Base-by-base conservation (phyloP, 2,329 filamentous ascomycete species). In the Cladorrhinum sp. region DNA sequence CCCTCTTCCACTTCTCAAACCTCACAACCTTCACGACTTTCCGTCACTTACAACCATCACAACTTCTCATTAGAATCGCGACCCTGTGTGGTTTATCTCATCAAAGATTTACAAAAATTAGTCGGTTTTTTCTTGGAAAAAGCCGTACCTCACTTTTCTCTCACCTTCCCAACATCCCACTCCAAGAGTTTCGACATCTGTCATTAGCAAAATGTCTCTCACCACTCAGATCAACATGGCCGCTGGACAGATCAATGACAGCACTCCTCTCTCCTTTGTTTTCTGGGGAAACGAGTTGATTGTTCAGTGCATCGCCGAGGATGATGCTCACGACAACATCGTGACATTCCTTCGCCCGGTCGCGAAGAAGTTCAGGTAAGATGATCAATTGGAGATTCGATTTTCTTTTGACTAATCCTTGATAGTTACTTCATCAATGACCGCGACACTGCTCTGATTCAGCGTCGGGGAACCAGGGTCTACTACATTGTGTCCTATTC, bases 221-320 rank as follows among this genome's bases (percentile, higher is more conserved):
- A 3, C 20, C 18, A 14, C 48, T 12, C 42, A 30, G n/a, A 24
- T 36, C 39, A 23, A 30, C 48, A 28, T 39, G 9, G 12, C 12
- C 33, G 8, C 33, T 10, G 33, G 9, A 5, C 33, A 10, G 7
- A 16, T 9, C 10, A 16, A 26, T 3, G 9, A 48, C 23, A 7
- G 49, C 12, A 18, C 60, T 21, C 54, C 56, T 2, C 20, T 64
- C 24, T 59, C 60, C 2, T 64, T 64, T 33, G 16, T 62, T 18
- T 62, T 64, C 51, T 30, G 14, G 16, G 58, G 55, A 26, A 56
- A 56, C 14, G 62, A 64, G 20, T 49, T 62, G 58, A 58, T 64
- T 10, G 48, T 64, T n/a, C 60, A 64, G 23, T 60, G 52, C 36
- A 57, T 52, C 18, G 55, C 62, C 16, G 55, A 54, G 18, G 23